Percentiles rank a stretch among this genome's conserved stretches.
Conservation (phyloP, 106 monocot species). For the Posidonia australis region DNA sequence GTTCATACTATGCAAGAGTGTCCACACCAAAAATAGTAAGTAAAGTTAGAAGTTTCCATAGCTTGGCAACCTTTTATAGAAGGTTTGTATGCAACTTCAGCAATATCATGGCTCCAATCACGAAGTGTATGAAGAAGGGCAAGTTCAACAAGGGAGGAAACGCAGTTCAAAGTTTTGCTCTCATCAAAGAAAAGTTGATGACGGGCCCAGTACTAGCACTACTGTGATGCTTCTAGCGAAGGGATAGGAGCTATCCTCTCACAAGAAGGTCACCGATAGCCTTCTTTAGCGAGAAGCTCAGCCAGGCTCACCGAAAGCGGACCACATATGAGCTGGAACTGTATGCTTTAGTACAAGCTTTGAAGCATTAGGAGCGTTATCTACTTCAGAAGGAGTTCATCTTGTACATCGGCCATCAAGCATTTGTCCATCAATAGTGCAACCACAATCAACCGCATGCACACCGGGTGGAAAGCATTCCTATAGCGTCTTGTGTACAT, state of each 20-base stretch:
- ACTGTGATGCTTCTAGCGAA: too few relatives aligned
- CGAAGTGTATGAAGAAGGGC: too few relatives aligned
- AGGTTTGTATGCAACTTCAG: background rate
- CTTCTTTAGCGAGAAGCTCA: background rate
- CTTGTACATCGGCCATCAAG: background rate
- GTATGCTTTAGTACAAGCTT: background rate
- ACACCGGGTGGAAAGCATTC: background rate
- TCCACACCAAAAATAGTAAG: background rate
- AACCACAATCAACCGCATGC: background rate
- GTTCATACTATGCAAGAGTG: background rate
- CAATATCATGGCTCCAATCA: slow-evolving; percentile 2
- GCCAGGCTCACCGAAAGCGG: background rate
- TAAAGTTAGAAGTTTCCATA: background rate
- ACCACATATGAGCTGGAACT: background rate
- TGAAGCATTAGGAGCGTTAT: background rate
- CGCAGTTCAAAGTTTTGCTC: too few relatives aligned
- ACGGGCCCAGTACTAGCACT: too few relatives aligned
- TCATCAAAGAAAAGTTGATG: too few relatives aligned
- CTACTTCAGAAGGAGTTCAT: background rate
- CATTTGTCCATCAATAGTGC: background rate
- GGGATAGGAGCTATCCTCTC: background rate
- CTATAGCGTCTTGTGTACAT: background rate
- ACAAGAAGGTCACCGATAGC: background rate
- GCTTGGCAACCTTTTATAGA: background rate
- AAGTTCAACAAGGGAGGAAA: too few relatives aligned